Evolutionary conservation across 2,329 filamentous ascomycete genomes (phyloP), one percentile per base, ranked within the genome.

Genomic region (Fusarium sp.): DNA sequence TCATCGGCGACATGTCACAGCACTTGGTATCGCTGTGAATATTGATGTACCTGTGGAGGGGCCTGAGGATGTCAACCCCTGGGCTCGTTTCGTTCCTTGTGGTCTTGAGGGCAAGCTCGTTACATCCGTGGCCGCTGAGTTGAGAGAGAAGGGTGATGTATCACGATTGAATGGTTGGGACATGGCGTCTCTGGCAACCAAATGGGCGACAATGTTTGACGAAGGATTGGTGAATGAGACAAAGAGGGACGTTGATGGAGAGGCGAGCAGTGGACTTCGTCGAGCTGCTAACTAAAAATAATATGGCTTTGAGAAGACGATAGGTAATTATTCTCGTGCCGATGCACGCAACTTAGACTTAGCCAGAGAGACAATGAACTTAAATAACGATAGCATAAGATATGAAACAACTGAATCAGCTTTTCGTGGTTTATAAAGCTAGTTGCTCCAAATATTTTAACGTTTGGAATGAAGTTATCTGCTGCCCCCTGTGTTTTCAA

Each of bases 21-120:
- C 91, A 64, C 91, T 97, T 78, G 96, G 96, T 8, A 85, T 97
- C 34, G 94, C 92, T 4, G 77, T 97, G 77, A 93, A 97, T 83
- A 80, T 93, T n/a, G 80, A 82, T 69, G 88, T 90, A 57, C 87
- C 92, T 2, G 80, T 83, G 3, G 54, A 67, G 3, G 83, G 82
- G 0, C 44, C 64, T 46, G 76, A 78, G 53, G 64, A 65, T 8
- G 66, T 65, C 5, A 88, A 88, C 65, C 86, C 86, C 2, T 89
- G 86, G 86, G 78, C 79, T 42, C 85, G 94, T 65, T 97, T 98
- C 77, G 90, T 94, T n/a, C 91, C 94, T 15, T 98, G 95, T 83
- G 96, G 96, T 1, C 80, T 98, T 38, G 89, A 91, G 65, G 94
- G 91, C 26, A 92, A 92, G 81, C 84, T 86, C 63, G 90, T 92